Conservation (phyloP, 805 yeast genomes). For the Kuraishia cidri region DNA sequence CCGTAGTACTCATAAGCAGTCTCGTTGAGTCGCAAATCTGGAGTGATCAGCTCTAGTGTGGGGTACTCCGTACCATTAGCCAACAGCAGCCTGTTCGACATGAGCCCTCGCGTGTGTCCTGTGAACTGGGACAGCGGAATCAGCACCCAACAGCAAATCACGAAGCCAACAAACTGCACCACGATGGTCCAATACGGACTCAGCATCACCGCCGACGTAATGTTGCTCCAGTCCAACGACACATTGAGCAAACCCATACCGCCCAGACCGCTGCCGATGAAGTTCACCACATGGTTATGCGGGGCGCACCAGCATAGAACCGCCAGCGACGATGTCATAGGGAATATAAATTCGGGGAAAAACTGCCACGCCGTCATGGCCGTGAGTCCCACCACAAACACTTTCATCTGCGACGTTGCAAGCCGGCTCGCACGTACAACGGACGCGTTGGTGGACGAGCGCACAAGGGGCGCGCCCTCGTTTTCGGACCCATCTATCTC, state of each 20-base stretch:
- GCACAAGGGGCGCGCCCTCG: too few species aligned
- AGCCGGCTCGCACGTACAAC: too few species aligned
- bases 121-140: conserved; percentile 26
- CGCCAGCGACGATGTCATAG: conserved; percentile 39
- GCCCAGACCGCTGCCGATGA: conserved; percentile 43
- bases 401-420: conserved; percentile 18
- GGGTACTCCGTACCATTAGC: conserved; percentile 32
- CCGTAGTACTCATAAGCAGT: conserved; percentile 37
- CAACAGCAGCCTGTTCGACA: conserved; percentile 34
- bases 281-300: conserved; percentile 25
- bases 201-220: conserved; percentile 38
- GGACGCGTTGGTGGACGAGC: too few species aligned
- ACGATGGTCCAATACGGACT: conserved; percentile 44
- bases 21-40: conserved; percentile 27
- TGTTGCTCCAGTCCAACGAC: conserved; percentile 44
- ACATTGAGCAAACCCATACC: conserved; percentile 42
- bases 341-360: conserved; percentile 38
- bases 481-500: too few species aligned
- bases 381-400: conserved; percentile 25
- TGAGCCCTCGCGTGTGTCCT: conserved; percentile 27
- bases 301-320: conserved; percentile 42
- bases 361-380: conserved; percentile 36
- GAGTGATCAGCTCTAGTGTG: conserved; percentile 27
- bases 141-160: conserved; percentile 35
- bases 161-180: conserved; percentile 37